Conservation (phyloP, 2,329 filamentous ascomycete species). For the Pleomassaria siparia region DNA sequence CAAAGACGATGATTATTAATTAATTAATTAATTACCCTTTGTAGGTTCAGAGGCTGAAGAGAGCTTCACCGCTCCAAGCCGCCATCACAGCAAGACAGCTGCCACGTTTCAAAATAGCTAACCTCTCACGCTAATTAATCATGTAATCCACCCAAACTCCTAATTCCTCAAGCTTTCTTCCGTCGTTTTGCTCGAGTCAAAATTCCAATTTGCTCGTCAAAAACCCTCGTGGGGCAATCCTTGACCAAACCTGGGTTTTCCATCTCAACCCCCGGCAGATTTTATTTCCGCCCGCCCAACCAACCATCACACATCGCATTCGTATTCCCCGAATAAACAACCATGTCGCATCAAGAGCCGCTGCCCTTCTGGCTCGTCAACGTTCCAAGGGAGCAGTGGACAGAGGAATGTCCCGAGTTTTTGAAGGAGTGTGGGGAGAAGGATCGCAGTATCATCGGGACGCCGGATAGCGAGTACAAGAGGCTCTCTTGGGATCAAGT, state of each 20-base stretch:
- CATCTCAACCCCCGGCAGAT: conserved; percentile 3
- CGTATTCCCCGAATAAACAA: not conserved
- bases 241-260: not conserved
- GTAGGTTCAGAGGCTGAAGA: no score
- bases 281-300: no score
- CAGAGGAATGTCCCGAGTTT: conserved; percentile 69
- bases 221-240: conserved; percentile 3
- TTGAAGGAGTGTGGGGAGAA: conserved; percentile 66
- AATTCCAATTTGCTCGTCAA: not conserved
- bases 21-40: no score
- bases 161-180: not conserved
- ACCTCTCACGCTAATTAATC: conserved; percentile 7
- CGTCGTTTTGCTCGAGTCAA: not conserved
- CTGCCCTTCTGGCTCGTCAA: conserved; percentile 84
- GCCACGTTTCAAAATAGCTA: conserved; percentile 5
- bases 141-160: conserved; percentile 6
- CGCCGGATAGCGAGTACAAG: conserved; percentile 66
- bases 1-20: no score
- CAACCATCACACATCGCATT: not conserved
- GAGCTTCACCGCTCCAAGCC: no score
- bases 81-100: not conserved
- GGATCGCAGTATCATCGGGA: conserved; percentile 69
- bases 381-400: conserved; percentile 63
- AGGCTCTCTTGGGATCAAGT: conserved; percentile 71
- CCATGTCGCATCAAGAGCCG: conserved; percentile 30